phyloP scores from a whole-genome alignment of 2,329 filamentous ascomycete species.

The Aspergillus awamori region DNA sequence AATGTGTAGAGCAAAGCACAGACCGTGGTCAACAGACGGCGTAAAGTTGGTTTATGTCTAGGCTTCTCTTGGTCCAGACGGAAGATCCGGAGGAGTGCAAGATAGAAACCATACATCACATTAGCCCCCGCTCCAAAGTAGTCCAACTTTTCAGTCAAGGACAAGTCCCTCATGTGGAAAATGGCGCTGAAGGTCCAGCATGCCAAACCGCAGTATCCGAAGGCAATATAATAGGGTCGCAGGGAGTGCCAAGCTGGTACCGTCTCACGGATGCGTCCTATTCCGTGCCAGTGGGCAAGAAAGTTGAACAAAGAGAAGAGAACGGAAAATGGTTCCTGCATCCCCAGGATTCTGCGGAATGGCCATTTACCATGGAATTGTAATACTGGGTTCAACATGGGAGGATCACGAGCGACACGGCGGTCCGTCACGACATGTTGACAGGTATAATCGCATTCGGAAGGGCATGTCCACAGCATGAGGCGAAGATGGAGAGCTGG shows the following conservation, averaged over 20 bases:
- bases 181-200: constrained; percentile 88
- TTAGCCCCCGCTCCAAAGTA: constrained; percentile 92
- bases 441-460: constrained; percentile 97
- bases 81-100: constrained; percentile 78
- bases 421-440: constrained; percentile 84
- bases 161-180: constrained; percentile 90
- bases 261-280: constrained; percentile 67
- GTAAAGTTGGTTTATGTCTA: constrained; percentile 54
- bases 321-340: constrained; percentile 93
- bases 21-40: constrained; percentile 73
- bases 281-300: constrained; percentile 77
- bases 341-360: constrained; percentile 83
- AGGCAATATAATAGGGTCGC: constrained; percentile 75
- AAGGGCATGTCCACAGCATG: constrained; percentile 86
- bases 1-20: constrained; percentile 71
- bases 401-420: constrained; percentile 67
- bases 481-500: constrained; percentile 81
- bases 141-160: constrained; percentile 86
- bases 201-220: constrained; percentile 78
- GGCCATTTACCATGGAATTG: constrained; percentile 99
- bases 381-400: constrained; percentile 68
- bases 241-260: constrained; percentile 76
- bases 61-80: constrained; percentile 67
- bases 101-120: constrained; percentile 90
- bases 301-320: constrained; percentile 93